Evolutionary conservation across 2,329 filamentous ascomycete species (phyloP), one percentile per base, ranked within the genome.

Genomic region (Talaromyces sp.): DNA sequence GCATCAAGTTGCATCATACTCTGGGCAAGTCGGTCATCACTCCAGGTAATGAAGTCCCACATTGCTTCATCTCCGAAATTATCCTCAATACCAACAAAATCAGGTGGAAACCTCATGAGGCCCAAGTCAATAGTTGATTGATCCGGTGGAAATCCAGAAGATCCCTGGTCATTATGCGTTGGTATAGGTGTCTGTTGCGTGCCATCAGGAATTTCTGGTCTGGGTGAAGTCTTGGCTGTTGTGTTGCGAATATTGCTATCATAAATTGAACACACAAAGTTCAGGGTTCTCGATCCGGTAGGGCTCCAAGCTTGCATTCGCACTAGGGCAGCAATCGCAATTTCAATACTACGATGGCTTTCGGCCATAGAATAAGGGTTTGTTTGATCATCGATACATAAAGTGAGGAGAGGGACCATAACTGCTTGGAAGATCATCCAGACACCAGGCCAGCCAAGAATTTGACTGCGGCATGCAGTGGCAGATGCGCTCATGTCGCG

Each of bases 351-450:
- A 4, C 70, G 67, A 51, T 73, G 68, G 35, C 85, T 80, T 1
- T 80, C 81, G 65, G 86, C 83, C 56, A 86, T 82, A 1, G 74
- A 80, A 70, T 91, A 87, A 79, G 85, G 88, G 1, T 65, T 65
- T 0, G 72, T 74, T 26, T 65, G 66, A 59, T 75, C 73, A 19
- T 72, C 71, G 38, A 75, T 70, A 71, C 91, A 91, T 13, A 93
- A 79, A 24, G 85, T 88, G 11, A 93, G 83, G 1, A 93, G 81
- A 0, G 89, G 89, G 9, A 93, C 86, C 86, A 93, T 90, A 64
- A 85, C 86, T 0, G 89, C 89, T 72, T 93, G 89, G 75, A 91
- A 93, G 62, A 90, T 82, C 74, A 91, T 88, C 89, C 89, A 92
- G 2, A 90, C 89, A 0, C 87, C 89, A 70, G 91, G 90, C 89